Base-by-base conservation (phyloP, 1,284 basidiomycete genomes). In the Ustilago nuda region DNA sequence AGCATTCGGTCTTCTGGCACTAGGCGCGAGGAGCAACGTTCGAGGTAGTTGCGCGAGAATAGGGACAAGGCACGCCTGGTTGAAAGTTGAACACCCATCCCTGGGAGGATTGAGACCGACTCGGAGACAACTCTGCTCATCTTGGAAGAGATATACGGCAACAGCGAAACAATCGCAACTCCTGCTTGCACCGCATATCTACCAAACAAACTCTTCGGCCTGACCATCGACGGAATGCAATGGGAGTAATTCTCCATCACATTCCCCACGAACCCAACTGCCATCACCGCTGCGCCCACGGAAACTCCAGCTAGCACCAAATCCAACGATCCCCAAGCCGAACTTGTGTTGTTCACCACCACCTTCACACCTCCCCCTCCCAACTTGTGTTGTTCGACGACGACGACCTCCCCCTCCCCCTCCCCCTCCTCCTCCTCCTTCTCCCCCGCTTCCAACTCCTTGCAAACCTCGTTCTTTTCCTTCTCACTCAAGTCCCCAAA, bases 1-100 rank as follows among this genome's bases (percentile, higher is more conserved):
- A 84, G 45, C 33, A 85, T 76, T 1, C 60, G 46, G 46, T 85
- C 81, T 15, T 79, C 68, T 0, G 82, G 75, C 3, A 85, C 55
- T 23, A 84, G 64, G 17, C 48, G 30, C 0, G 53, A 19, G 1
- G 13, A 53, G 1, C n/a, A 61, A 2, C 65, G 59, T 2, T 8
- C 13, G 3, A 50, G 4, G 9, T 41, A 17, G 8, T 11, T 3
- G 2, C n/a, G 32, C 2, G 30, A 27, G 9, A 56, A 50, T 0
- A 72, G 43, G 1, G 23, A 27, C 13, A 84, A 35, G 8, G 71
- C 81, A 6, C 78, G 67, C 0, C 52, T 64, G 8, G 79, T 83
- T 19, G 62, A 50, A 3, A 84, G 62, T 45, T 85, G 81, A 15
- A 81, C 57, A 4, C 82, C 83, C 4, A 84, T 15, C 45, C 67